Conservation (phyloP, 2,329 filamentous ascomycete genomes). For the Botryotinia calthae region DNA sequence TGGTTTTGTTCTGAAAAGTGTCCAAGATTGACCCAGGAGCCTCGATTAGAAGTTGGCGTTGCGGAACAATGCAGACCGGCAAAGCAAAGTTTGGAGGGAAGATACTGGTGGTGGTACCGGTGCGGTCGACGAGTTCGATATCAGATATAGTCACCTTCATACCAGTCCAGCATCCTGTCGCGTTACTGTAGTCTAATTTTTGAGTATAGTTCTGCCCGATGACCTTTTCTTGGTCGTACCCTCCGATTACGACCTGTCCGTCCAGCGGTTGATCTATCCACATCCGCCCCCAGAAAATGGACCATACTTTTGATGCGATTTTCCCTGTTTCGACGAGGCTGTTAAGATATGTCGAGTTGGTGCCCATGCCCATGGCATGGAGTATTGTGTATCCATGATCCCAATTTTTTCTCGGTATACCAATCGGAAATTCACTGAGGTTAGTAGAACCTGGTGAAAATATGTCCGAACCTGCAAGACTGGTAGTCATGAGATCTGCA, state of each 20-base stretch:
- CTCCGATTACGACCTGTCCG: background rate
- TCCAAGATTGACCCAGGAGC: background rate
- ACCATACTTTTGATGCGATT: conserved; percentile 10
- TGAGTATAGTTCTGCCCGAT: conserved; percentile 12
- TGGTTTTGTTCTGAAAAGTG: conserved; percentile 1
- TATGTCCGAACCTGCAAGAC: background rate
- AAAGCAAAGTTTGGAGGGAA: conserved; percentile 4
- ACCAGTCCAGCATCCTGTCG: conserved; percentile 11
- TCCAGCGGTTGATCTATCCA: conserved; percentile 1
- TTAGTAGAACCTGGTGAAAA: background rate
- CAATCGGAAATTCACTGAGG: conserved; percentile 1
- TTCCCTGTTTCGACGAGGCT: background rate
- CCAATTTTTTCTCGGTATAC: conserved; percentile 4
- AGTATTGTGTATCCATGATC: conserved; percentile 10
- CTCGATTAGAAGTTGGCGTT: conserved; percentile 11
- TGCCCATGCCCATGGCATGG: conserved; percentile 10
- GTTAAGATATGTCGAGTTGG: background rate
- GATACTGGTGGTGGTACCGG: background rate
- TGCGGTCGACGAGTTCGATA: conserved; percentile 3
- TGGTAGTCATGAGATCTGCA: background rate
- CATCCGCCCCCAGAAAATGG: conserved; percentile 15
- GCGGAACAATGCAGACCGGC: conserved; percentile 10
- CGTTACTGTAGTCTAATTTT: background rate
- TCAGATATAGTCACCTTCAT: conserved; percentile 15
- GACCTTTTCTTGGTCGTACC: conserved; percentile 10